Percentiles rank a stretch among this genome's conserved stretches.
These are phyloP conservation scores for Ceratocystis variospora DNA, from an alignment of 2,329 filamentous ascomycete species.

Conservation along the genomic window DNA sequence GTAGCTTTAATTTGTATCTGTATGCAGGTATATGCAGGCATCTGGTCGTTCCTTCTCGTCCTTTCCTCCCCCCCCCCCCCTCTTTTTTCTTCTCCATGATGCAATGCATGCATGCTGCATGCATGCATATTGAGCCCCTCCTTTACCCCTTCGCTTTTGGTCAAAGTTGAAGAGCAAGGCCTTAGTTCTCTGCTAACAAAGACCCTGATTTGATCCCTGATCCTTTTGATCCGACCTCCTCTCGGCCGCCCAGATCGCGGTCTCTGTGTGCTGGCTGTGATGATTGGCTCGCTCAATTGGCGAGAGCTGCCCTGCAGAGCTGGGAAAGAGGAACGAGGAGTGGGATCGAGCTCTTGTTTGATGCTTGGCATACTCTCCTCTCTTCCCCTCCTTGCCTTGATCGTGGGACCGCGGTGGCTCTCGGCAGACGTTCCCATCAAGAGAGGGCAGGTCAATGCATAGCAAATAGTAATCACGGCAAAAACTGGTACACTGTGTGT, in stretches of 20 bases:
- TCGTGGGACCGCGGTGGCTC: neutral
- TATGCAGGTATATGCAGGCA: neutral
- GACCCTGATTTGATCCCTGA: neutral
- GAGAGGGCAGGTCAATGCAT: neutral
- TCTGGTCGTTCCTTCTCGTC: neutral
- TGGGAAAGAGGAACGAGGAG: neutral
- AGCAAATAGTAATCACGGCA: neutral
- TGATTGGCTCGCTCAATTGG: neutral
- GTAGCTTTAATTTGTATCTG: conserved; percentile 4
- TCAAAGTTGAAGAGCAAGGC: neutral
- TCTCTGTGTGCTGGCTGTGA: neutral
- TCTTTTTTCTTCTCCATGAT: neutral
- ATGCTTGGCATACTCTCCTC: neutral
- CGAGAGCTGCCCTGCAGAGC: neutral
- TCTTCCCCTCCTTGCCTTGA: neutral
- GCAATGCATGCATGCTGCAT: neutral
- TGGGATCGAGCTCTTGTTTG: neutral
- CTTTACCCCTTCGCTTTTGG: neutral
- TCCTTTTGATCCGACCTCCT: neutral
- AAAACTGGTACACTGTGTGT: no score
- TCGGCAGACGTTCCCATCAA: neutral
- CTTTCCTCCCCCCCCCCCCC: neutral
- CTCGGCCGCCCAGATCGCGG: neutral
- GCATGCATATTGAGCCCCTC: neutral
- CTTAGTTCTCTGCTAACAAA: neutral